Evolutionary conservation across 1,284 basidiomycete species (phyloP), one percentile per base, ranked within the genome.

Genomic region (Tilletia walkeri): DNA sequence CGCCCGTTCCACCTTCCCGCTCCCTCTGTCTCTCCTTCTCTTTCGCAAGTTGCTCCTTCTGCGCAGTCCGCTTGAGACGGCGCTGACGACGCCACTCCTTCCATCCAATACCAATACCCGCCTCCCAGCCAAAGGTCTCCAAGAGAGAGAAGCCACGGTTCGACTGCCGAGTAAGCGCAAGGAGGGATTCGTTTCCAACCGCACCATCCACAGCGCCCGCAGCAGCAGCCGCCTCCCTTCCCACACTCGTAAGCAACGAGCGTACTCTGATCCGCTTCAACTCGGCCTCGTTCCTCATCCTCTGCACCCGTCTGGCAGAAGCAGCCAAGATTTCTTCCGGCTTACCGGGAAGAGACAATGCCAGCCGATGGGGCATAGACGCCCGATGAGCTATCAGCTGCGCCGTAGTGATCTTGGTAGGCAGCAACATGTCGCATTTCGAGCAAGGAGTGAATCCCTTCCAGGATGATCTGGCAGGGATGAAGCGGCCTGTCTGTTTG

Each of bases 1-100:
- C 61, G 4, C 16, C 63, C 69, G 30, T 66, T 48, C 5, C 72
- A 34, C 70, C 72, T 72, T n/a, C 61, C 72, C 24, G 30, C 12
- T 56, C 10, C 9, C 47, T 48, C 18, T 18, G 47, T 63, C 41
- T 63, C 12, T 38, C 34, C 59, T 39, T 24, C 59, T 16, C 12
- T 36, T 16, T 38, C 30, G 10, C 24, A 4, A 63, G 14, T 12
- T 18, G 7, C 59, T 38, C 34, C 38, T 63, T 12, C 59, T 63
- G 30, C n/a, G 59, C 30, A 14, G 9, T 30, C 38, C 41, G 38
- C 59, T 38, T 24, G n/a, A 41, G 38, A 12, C 59, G 59, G 10
- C 59, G 59, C 7, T 34, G 36, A 4, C 59, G 24, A 16, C 30
- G 59, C 59, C 59, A 63, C 59, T 63, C 59, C 38, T 63, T 41